Percentiles rank a stretch among this genome's conserved stretches.
Evolutionary conservation across 2,329 filamentous ascomycete species (phyloP).

Genomic region (Arthrobotrys pseudoclavata): DNA sequence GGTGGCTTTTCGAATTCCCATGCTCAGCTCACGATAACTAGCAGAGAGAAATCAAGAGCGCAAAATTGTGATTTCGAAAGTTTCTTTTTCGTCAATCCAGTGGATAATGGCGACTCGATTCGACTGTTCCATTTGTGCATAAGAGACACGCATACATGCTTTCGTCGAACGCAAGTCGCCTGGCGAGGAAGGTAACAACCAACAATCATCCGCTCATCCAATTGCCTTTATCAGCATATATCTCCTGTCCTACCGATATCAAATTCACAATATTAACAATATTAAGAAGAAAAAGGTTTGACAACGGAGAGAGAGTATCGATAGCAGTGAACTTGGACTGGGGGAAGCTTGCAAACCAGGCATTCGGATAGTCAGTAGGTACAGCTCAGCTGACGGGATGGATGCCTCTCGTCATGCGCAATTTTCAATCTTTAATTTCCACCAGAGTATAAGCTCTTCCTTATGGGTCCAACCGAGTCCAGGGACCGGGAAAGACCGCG

Average conservation of each 20-base stretch:
- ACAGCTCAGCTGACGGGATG: conserved; percentile 39
- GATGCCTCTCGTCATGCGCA: conserved; percentile 39
- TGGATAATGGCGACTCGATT: conserved; percentile 5
- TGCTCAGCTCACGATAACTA: too few relatives aligned
- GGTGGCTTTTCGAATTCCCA: conserved; percentile 9
- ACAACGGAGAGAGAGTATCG: conserved; percentile 3
- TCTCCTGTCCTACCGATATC: conserved; percentile 7
- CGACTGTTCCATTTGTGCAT: conserved; percentile 7
- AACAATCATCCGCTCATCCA: conserved; percentile 18
- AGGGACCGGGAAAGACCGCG: conserved; percentile 11
- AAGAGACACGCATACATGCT: conserved; percentile 8
- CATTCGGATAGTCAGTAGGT: background rate
- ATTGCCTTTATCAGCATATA: conserved; percentile 14
- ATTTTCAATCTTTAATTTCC: conserved; percentile 59
- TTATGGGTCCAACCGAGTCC: conserved; percentile 29
- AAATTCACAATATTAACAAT: background rate
- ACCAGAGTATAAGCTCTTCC: conserved; percentile 36
- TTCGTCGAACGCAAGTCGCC: conserved; percentile 2
- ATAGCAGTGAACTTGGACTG: conserved; percentile 22
- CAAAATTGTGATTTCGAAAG: conserved; percentile 1
- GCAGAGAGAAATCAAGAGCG: too few relatives aligned
- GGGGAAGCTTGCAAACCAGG: conserved; percentile 14
- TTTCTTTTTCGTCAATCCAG: conserved; percentile 11
- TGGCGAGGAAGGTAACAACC: conserved; percentile 8
- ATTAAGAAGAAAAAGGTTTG: background rate